Evolutionary conservation across 1,139 yeast species (phyloP), one percentile per base, ranked within the genome.

Genomic region (Tardiomyces blankii): DNA sequence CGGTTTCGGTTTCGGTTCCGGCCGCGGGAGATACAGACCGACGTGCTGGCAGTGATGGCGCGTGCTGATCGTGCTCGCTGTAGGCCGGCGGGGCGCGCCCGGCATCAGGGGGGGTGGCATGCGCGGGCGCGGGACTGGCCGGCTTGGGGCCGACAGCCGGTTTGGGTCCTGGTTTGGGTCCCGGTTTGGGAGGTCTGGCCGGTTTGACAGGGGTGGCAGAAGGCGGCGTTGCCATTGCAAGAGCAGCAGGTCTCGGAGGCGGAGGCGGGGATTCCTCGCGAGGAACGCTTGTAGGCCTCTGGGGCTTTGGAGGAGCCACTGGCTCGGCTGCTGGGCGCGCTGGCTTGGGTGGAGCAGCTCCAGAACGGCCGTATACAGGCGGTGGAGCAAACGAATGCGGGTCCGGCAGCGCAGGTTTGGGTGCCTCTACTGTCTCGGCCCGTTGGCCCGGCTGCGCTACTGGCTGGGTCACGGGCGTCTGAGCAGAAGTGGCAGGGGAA

Each of bases 381-480:
- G 56, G 56, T 2, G 56, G 55, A 1, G 54, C 48, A 40, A 50
- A 50, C 13, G 52, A 32, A 11, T 40, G 41, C 2, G 52, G 52
- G 27, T 49, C 52, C 5, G 44, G 42, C 9, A 48, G 38, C 1
- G 43, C 44, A 14, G 47, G 48, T 16, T 40, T 27, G 4, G 45
- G 40, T 1, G 38, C 32, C 19, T 14, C 16, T 6, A 30, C n/a
- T n/a, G n/a, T n/a, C n/a, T n/a, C n/a, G n/a, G n/a, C n/a, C n/a
- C n/a, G n/a, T n/a, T n/a, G n/a, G n/a, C n/a, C n/a, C n/a, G n/a
- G n/a, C n/a, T n/a, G n/a, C n/a, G n/a, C n/a, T n/a, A n/a, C 47
- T 14, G 42, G 38, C 14, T 14, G 30, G n/a, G 42, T 6, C 2
- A 41, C 25, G 2, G 35, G 39, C 7, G 13, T 8, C 18, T 18